A percentile compares a stretch with the other conserved stretches of the same genome.
phyloP scores from a whole-genome alignment of 805 yeast genomes.

The Pichia exigua region DNA sequence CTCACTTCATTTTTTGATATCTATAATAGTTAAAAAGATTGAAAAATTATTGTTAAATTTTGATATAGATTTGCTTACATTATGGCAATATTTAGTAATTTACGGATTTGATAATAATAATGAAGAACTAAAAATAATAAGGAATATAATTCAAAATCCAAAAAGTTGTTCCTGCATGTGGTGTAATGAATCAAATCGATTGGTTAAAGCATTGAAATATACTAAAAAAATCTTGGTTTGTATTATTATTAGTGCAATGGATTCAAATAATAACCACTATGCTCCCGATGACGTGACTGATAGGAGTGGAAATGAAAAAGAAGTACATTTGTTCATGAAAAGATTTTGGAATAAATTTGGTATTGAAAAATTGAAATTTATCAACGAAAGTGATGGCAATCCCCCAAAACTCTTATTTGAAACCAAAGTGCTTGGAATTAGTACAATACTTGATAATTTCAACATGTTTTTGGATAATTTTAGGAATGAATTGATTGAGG shows the following conservation, averaged over 20 bases:
- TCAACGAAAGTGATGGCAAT: background rate
- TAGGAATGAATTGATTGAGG: constrained; percentile 1
- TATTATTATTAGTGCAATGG: constrained; percentile 4
- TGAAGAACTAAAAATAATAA: constrained; percentile 5
- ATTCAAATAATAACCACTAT: background rate
- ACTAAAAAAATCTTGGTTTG: constrained; percentile 1
- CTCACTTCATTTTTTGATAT: constrained; percentile 5
- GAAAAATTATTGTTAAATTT: background rate
- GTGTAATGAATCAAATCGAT: constrained; percentile 5
- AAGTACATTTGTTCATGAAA: constrained; percentile 1
- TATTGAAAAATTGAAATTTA: background rate
- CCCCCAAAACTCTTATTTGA: background rate
- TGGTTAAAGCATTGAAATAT: constrained; percentile 1
- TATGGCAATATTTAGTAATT: constrained; percentile 7
- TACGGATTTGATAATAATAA: constrained; percentile 6
- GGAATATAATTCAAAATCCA: constrained; percentile 2
- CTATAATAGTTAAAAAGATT: constrained; percentile 3
- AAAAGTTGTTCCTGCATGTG: constrained; percentile 5
- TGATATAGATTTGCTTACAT: background rate
- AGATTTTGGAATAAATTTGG: constrained; percentile 7
- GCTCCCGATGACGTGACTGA: background rate
- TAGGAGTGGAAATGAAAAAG: background rate
- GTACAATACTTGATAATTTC: background rate
- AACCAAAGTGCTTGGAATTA: background rate
- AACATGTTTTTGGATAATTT: background rate